Evolutionary conservation across 768 basidiomycete species (phyloP).

Genomic region (Leucocoprinus leucothites): DNA sequence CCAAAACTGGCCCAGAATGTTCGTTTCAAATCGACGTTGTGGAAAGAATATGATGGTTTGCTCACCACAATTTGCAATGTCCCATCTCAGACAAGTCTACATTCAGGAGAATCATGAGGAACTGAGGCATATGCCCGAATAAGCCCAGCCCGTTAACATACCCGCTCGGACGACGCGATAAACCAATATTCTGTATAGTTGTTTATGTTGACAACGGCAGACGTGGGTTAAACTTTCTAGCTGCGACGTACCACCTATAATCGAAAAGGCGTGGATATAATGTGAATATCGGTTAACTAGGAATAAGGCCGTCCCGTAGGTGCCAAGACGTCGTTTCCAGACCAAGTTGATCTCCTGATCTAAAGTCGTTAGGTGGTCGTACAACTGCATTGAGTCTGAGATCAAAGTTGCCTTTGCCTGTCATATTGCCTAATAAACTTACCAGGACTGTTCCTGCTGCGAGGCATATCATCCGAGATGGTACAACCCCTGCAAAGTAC

Average conservation of each 20-base stretch:
- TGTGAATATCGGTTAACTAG: slow-evolving; percentile 7
- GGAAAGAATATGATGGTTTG: no score
- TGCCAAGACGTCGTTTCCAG: slow-evolving; percentile 9
- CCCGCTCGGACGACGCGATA: no score
- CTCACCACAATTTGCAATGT: no score
- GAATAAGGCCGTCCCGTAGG: not conserved
- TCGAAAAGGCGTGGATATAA: not conserved
- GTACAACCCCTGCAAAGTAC: not conserved
- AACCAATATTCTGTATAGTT: no score
- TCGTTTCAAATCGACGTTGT: no score
- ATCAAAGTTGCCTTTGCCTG: no score
- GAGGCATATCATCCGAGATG: not conserved
- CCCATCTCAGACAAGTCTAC: no score
- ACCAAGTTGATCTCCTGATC: slow-evolving; percentile 7
- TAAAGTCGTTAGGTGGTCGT: slow-evolving; percentile 1
- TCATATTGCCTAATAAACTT: not conserved
- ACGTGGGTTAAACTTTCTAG: not conserved
- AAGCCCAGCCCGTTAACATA: no score
- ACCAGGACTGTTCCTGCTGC: not conserved
- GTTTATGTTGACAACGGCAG: not conserved
- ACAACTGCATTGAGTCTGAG: not conserved
- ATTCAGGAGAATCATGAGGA: no score
- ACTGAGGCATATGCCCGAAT: no score
- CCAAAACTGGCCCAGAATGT: no score
- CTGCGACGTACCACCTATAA: slow-evolving; percentile 1